Percentiles rank a stretch among this genome's conserved stretches.
Evolutionary conservation across 805 yeast species (phyloP).

Genomic region (Kuraishia cidri): DNA sequence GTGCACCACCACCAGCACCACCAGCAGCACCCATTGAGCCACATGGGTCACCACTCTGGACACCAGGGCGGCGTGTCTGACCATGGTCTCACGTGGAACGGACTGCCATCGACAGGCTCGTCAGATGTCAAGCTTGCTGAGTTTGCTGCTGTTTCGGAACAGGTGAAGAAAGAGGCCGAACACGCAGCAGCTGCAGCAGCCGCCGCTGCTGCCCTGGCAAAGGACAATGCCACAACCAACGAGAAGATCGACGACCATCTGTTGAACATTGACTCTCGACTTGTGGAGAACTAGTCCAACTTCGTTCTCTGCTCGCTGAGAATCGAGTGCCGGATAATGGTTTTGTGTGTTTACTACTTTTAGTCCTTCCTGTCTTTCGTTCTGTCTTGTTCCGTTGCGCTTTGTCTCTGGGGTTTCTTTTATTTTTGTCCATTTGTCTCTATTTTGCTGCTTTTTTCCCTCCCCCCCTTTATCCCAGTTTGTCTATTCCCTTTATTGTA

Average conservation of each 20-base stretch:
- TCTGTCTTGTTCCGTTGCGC: neutral
- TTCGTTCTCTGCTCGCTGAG: no score
- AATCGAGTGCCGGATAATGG: neutral
- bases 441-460: neutral
- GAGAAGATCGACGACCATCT: constrained; percentile 5
- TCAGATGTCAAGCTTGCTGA: constrained; percentile 6
- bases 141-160: constrained; percentile 6
- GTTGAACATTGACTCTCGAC: constrained; percentile 5
- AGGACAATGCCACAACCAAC: neutral
- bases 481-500: no score
- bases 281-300: constrained; percentile 2
- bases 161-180: constrained; percentile 6
- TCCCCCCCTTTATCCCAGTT: neutral
- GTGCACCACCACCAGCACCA: constrained; percentile 1
- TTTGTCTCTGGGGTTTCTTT: neutral
- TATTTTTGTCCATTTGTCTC: neutral
- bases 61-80: constrained; percentile 2
- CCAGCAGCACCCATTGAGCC: constrained; percentile 2
- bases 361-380: neutral
- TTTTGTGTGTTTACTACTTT: neutral
- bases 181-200: constrained; percentile 3
- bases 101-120: constrained; percentile 6
- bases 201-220: constrained; percentile 1
- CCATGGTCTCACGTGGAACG: constrained; percentile 1
- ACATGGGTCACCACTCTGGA: neutral